phyloP scores from a whole-genome alignment of 2,329 filamentous ascomycete genomes.

The Magnaporthales sp. region DNA sequence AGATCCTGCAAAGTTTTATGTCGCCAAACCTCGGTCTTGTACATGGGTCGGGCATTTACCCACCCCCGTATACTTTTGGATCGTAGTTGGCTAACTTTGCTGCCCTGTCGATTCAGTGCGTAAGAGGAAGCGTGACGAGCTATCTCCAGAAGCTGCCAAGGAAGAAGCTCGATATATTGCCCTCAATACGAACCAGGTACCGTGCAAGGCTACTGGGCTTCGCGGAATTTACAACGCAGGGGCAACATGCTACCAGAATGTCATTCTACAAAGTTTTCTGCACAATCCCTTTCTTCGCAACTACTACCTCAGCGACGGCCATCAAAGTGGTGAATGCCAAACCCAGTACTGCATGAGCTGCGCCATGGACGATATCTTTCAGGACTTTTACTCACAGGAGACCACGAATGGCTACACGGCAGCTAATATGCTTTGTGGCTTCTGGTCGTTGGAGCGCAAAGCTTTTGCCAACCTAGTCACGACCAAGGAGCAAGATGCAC shows the following conservation, averaged over 20 bases:
- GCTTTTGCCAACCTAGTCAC: constrained; percentile 70
- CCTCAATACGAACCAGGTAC: constrained; percentile 67
- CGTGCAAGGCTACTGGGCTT: constrained; percentile 79
- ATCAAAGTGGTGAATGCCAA: constrained; percentile 67
- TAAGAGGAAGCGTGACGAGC: constrained; percentile 69
- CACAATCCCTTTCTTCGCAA: constrained; percentile 89
- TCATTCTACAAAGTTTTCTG: constrained; percentile 85
- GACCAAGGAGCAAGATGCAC: constrained; percentile 92
- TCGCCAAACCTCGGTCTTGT: neutral
- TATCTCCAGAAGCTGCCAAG: constrained; percentile 52
- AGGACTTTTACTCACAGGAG: constrained; percentile 62
- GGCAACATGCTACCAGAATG: constrained; percentile 97
- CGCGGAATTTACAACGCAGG: constrained; percentile 95
- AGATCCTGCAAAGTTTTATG: constrained; percentile 15
- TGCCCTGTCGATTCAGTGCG: constrained; percentile 34
- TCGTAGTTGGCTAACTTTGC: neutral
- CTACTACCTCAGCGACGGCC: constrained; percentile 86
- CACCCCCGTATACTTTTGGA: neutral
- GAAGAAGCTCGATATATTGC: constrained; percentile 72
- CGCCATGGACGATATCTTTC: constrained; percentile 66
- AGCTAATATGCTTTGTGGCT: constrained; percentile 78
- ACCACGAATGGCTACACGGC: constrained; percentile 86
- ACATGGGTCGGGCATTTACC: neutral
- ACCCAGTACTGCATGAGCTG: constrained; percentile 56
- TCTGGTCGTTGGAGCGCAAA: constrained; percentile 77